These are phyloP conservation scores for Hamamelis virginiana DNA, from an alignment of 164 flowering plant species.

Conservation along the genomic window DNA sequence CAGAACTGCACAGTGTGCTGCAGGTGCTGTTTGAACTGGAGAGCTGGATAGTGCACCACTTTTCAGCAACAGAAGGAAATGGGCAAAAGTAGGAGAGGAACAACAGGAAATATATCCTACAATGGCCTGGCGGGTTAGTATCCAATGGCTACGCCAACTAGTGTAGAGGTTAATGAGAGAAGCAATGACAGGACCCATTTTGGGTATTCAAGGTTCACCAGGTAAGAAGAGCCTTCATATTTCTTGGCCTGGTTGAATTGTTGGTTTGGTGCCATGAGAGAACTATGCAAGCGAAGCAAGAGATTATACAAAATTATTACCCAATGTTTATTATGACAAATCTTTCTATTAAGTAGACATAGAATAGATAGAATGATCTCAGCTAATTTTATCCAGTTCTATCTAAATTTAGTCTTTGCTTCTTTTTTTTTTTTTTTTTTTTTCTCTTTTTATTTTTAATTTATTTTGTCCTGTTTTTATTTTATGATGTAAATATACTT, in stretches of 20 bases:
- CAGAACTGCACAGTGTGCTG: too few species aligned
- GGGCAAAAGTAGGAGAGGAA: slow-evolving; percentile 48
- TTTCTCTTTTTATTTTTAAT: too few species aligned
- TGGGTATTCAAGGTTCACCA: slow-evolving; percentile 62
- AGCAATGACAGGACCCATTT: slow-evolving; percentile 76
- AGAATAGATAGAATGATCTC: too few species aligned
- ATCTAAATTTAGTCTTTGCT: too few species aligned
- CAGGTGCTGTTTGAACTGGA: slow-evolving; percentile 59
- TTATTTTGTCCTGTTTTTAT: too few species aligned
- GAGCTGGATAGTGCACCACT: slow-evolving; percentile 65
- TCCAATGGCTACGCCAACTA: slow-evolving; percentile 78
- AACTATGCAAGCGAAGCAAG: slow-evolving; percentile 8
- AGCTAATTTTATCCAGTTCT: too few species aligned
- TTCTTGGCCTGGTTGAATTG: slow-evolving; percentile 30
- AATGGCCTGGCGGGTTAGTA: slow-evolving; percentile 41
- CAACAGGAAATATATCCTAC: slow-evolving; percentile 55
- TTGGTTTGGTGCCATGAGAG: slow-evolving; percentile 26
- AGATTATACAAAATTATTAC: too few species aligned
- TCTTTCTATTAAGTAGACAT: too few species aligned
- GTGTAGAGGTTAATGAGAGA: slow-evolving; percentile 48
- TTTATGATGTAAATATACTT: too few species aligned
- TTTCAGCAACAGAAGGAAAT: slow-evolving; percentile 57
- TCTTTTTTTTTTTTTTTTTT: too few species aligned
- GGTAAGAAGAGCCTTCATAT: slow-evolving; percentile 64
- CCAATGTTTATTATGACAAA: too few species aligned